phyloP scores from a whole-genome alignment of 1,139 yeast species.

The Saccharomycopsis hybrid region DNA sequence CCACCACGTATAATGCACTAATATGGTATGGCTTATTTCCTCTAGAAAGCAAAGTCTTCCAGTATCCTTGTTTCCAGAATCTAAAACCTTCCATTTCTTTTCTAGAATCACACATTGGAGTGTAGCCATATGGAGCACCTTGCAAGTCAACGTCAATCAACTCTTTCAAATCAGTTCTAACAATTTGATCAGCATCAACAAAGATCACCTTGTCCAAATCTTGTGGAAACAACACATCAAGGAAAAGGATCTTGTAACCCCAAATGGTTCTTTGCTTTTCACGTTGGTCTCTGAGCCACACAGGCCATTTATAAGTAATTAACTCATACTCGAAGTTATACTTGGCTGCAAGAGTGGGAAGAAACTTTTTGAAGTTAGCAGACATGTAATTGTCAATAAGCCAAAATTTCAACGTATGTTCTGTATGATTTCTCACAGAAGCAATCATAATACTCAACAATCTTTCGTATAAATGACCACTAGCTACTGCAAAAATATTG shows the following conservation, averaged over 20 bases:
- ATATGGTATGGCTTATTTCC: constrained; percentile 64
- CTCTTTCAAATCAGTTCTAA: constrained; percentile 66
- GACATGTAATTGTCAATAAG: constrained; percentile 74
- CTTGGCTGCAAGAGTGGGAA: constrained; percentile 57
- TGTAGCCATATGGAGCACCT: constrained; percentile 79
- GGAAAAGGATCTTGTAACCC: constrained; percentile 81
- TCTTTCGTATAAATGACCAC: constrained; percentile 73
- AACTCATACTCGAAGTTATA: constrained; percentile 63
- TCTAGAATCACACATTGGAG: constrained; percentile 84
- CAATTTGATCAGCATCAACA: constrained; percentile 81
- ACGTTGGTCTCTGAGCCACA: constrained; percentile 73
- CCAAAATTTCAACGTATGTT: constrained; percentile 76
- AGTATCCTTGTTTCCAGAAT: constrained; percentile 93
- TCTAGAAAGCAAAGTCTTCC: constrained; percentile 61
- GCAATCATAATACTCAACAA: constrained; percentile 71
- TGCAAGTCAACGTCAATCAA: constrained; percentile 58
- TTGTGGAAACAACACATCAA: constrained; percentile 83
- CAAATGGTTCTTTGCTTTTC: constrained; percentile 76
- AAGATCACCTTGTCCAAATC: constrained; percentile 69
- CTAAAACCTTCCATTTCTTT: constrained; percentile 77
- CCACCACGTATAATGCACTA: constrained; percentile 79
- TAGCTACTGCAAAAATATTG: constrained; percentile 78
- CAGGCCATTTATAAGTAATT: constrained; percentile 86
- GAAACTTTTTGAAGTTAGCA: constrained; percentile 51
- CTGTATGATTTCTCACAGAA: constrained; percentile 60